phyloP scores from a whole-genome alignment of 495 filamentous ascomycete genomes.

The Penicillium macrosclerotiorum region DNA sequence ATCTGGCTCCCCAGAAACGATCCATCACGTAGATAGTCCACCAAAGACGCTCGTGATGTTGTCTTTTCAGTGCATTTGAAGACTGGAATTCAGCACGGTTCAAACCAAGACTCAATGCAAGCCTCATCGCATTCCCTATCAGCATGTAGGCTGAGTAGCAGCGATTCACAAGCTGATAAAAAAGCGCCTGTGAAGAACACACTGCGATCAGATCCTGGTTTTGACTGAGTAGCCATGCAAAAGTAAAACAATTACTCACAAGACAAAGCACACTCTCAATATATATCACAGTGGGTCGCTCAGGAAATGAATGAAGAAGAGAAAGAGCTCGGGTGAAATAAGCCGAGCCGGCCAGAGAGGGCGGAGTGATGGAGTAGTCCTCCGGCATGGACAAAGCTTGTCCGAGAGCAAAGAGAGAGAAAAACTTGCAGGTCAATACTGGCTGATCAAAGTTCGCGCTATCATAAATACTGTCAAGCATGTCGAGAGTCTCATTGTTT shows the following conservation, averaged over 20 bases:
- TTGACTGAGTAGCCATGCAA: too few species aligned
- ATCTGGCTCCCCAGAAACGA: too few species aligned
- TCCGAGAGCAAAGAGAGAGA: slow-evolving; percentile 38
- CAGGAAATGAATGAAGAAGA: slow-evolving; percentile 33
- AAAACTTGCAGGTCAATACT: slow-evolving; percentile 35
- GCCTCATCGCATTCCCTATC: slow-evolving; percentile 35
- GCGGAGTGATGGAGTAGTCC: slow-evolving; percentile 20
- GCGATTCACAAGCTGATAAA: slow-evolving; percentile 39
- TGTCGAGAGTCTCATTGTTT: slow-evolving; percentile 33
- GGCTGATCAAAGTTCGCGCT: slow-evolving; percentile 29
- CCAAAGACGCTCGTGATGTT: too few species aligned
- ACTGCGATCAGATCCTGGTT: too few species aligned
- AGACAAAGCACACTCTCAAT: slow-evolving; percentile 35
- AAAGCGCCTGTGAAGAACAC: slow-evolving; percentile 28
- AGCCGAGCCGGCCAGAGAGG: slow-evolving; percentile 29
- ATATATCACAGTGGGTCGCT: slow-evolving; percentile 36
- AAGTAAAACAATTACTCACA: too few species aligned
- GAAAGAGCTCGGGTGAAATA: slow-evolving; percentile 36
- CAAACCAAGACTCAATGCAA: slow-evolving; percentile 34
- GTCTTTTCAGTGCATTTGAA: slow-evolving; percentile 36
- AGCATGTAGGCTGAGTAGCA: slow-evolving; percentile 36
- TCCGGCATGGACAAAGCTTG: slow-evolving; percentile 30
- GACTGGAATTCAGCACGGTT: too few species aligned
- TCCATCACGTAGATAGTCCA: too few species aligned
- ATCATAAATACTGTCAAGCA: slow-evolving; percentile 33